These are phyloP conservation scores for Middelhovenomyces tepae DNA, from an alignment of 805 yeast species.

Conservation along the genomic window DNA sequence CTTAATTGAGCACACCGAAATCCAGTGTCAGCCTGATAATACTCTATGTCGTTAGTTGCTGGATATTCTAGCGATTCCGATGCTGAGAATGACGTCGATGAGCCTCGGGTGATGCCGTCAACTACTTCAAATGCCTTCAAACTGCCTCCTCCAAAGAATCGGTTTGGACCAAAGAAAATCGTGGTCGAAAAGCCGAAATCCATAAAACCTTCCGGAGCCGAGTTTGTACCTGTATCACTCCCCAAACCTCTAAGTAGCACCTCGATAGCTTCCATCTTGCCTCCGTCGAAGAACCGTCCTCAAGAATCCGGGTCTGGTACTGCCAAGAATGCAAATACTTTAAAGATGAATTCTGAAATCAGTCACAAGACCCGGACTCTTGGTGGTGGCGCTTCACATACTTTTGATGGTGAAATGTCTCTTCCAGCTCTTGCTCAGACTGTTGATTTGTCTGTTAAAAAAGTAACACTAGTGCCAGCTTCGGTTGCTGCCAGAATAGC, in stretches of 20 bases:
- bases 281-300: conserved; percentile 13
- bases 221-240: conserved; percentile 6
- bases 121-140: conserved; percentile 4
- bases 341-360: neutral
- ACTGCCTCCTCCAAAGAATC: conserved; percentile 8
- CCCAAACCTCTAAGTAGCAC: conserved; percentile 5
- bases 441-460: neutral
- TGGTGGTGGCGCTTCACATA: conserved; percentile 15
- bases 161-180: conserved; percentile 4
- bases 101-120: neutral
- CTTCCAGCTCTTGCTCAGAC: neutral
- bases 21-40: neutral
- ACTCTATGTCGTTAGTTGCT: conserved; percentile 11
- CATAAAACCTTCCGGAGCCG: conserved; percentile 6
- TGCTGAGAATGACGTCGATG: conserved; percentile 1
- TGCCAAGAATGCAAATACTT: conserved; percentile 1
- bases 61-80: conserved; percentile 12
- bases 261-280: conserved; percentile 7
- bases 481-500: conserved; percentile 16
- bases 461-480: conserved; percentile 12
- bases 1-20: too few species aligned
- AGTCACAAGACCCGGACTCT: conserved; percentile 10
- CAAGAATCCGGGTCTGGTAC: neutral
- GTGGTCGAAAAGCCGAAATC: conserved; percentile 2
- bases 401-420: conserved; percentile 16